Evolutionary conservation across 352 stramenopile species (phyloP).

Genomic region (Globisporangium polare): DNA sequence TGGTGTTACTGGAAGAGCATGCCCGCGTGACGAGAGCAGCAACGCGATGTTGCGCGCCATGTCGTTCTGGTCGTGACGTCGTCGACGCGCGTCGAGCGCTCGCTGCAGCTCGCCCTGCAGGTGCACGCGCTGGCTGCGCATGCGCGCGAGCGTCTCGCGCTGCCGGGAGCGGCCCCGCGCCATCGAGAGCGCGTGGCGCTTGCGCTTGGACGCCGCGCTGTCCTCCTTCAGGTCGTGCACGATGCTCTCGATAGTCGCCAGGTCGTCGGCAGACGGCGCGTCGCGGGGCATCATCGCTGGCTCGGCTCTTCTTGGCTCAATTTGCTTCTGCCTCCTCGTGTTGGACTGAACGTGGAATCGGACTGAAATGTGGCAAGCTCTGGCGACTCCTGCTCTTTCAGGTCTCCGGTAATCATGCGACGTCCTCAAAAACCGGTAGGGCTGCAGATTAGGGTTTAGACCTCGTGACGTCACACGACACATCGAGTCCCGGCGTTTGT

Average conservation of each 20-base stretch:
- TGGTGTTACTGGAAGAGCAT: neutral
- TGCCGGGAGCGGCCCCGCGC: constrained; percentile 25
- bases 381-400: too few species aligned
- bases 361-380: neutral
- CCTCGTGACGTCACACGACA: too few species aligned
- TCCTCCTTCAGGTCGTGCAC: constrained; percentile 7
- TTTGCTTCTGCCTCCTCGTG: neutral
- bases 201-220: constrained; percentile 4
- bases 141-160: constrained; percentile 20
- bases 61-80: constrained; percentile 1
- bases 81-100: constrained; percentile 14
- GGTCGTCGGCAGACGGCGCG: neutral
- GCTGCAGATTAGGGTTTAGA: too few species aligned
- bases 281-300: neutral
- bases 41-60: neutral
- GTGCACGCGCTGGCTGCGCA: constrained; percentile 24
- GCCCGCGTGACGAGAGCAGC: neutral
- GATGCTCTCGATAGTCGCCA: constrained; percentile 4
- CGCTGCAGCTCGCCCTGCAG: constrained; percentile 21
- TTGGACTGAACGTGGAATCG: neutral
- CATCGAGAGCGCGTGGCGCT: constrained; percentile 17
- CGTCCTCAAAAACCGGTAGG: too few species aligned
- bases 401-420: too few species aligned
- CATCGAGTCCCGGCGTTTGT: too few species aligned
- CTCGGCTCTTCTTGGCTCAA: neutral